Evolutionary conservation across 1,284 basidiomycete species (phyloP).

Genomic region (Microbotryum intermedium): DNA sequence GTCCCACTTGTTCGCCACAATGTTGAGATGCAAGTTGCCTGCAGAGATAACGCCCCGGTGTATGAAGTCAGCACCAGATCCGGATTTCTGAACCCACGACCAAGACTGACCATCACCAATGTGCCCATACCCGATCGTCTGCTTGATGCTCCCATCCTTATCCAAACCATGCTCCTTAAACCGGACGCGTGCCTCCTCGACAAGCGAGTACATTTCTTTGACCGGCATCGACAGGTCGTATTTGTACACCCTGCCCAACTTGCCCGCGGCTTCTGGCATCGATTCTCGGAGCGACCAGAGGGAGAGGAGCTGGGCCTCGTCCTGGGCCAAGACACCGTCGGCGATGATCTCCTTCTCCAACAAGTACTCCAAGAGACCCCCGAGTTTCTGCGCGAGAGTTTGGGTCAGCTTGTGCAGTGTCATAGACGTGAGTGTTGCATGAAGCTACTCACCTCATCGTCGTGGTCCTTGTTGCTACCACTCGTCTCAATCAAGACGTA

Average conservation of each 20-base stretch:
- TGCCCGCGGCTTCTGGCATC: slow-evolving; percentile 84
- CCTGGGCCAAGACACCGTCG: slow-evolving; percentile 89
- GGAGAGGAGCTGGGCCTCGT: slow-evolving; percentile 77
- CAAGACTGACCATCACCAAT: slow-evolving; percentile 75
- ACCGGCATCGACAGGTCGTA: slow-evolving; percentile 94
- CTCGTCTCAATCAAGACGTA: slow-evolving; percentile 92
- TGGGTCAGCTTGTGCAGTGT: slow-evolving; percentile 3
- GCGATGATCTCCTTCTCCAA: slow-evolving; percentile 71
- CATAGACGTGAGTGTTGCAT: not conserved
- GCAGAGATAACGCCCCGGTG: slow-evolving; percentile 5
- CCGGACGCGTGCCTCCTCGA: slow-evolving; percentile 68
- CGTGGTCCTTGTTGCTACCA: slow-evolving; percentile 86
- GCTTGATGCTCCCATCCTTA: slow-evolving; percentile 54
- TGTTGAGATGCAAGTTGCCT: slow-evolving; percentile 93
- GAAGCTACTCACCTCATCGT: slow-evolving; percentile 64
- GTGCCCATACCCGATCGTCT: slow-evolving; percentile 89
- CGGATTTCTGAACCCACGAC: slow-evolving; percentile 1
- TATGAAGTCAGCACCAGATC: slow-evolving; percentile 18
- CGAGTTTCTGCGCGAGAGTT: slow-evolving; percentile 64
- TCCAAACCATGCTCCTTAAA: slow-evolving; percentile 65
- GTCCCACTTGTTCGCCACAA: slow-evolving; percentile 75
- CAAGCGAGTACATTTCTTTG: slow-evolving; percentile 77
- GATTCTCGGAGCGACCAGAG: slow-evolving; percentile 93
- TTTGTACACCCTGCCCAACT: slow-evolving; percentile 94
- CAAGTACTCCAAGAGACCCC: slow-evolving; percentile 66